Percentiles rank a stretch among this genome's conserved stretches.
Evolutionary conservation across 148 eudicot genomes (phyloP).

Genomic region (Rhododendron vialii): DNA sequence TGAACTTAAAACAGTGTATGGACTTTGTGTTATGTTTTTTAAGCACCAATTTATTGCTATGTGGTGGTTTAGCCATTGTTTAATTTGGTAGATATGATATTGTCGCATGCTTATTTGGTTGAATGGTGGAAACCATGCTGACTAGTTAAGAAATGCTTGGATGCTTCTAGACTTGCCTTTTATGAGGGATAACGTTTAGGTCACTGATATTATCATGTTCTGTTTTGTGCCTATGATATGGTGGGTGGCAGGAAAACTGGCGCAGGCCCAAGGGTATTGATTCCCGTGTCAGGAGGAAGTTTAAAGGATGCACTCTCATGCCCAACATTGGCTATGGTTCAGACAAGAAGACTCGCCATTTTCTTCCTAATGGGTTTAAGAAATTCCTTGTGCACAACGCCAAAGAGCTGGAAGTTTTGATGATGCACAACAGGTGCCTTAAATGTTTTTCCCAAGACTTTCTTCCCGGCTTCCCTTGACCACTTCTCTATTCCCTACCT

Average conservation of each 20-base stretch:
- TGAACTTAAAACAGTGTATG: background rate
- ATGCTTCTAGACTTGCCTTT: background rate
- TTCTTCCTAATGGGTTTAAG: slow-evolving; percentile 26
- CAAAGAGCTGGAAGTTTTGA: slow-evolving; percentile 13
- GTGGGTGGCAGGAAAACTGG: slow-evolving; percentile 22
- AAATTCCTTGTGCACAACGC: slow-evolving; percentile 24
- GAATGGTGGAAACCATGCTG: background rate
- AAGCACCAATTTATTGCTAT: background rate
- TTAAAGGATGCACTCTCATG: slow-evolving; percentile 24
- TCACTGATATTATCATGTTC: background rate
- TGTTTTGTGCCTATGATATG: background rate
- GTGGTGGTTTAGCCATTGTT: too few species aligned
- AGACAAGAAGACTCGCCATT: slow-evolving; percentile 24
- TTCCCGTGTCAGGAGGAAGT: slow-evolving; percentile 32
- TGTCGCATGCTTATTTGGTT: background rate
- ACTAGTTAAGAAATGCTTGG: background rate
- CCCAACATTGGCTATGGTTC: slow-evolving; percentile 30
- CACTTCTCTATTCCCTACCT: background rate
- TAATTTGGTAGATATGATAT: background rate
- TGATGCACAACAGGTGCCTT: slow-evolving; percentile 10
- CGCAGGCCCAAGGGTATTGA: slow-evolving; percentile 41
- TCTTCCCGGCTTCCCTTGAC: background rate
- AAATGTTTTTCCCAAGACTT: background rate
- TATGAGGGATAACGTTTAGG: background rate
- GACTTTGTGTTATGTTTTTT: background rate